Conservation (phyloP, 73 alveolate genomes). For the Blepharisma stoltei region DNA sequence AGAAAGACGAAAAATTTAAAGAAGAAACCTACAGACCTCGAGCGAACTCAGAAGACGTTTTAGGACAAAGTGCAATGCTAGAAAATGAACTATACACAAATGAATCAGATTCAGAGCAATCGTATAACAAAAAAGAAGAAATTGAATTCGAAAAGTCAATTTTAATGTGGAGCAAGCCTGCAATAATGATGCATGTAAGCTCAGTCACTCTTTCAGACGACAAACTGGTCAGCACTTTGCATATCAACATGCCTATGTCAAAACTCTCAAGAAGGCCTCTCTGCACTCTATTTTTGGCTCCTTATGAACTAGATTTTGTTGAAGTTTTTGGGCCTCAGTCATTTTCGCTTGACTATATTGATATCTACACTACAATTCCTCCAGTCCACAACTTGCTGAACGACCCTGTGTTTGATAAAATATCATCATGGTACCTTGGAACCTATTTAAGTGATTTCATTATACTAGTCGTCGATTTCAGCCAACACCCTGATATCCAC, state of each 20-base stretch:
- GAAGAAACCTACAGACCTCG: neutral
- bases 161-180: too few relatives aligned
- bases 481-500: conserved; percentile 1
- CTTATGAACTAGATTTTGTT: neutral
- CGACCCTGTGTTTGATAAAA: neutral
- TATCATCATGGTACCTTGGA: conserved; percentile 19
- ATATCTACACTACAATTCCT: neutral
- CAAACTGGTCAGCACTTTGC: neutral
- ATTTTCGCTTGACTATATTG: neutral
- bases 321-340: neutral
- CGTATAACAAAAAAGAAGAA: too few relatives aligned
- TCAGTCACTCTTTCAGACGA: neutral
- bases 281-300: neutral
- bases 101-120: too few relatives aligned
- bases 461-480: neutral
- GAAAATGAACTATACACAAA: too few relatives aligned
- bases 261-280: neutral
- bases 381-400: neutral
- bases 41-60: neutral
- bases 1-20: neutral
- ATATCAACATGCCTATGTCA: neutral
- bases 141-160: too few relatives aligned
- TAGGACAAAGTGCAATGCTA: too few relatives aligned
- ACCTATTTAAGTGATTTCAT: neutral
- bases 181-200: too few relatives aligned